Evolutionary conservation across 306 rosid species (phyloP).

Genomic region (Trifolium fragiferum): DNA sequence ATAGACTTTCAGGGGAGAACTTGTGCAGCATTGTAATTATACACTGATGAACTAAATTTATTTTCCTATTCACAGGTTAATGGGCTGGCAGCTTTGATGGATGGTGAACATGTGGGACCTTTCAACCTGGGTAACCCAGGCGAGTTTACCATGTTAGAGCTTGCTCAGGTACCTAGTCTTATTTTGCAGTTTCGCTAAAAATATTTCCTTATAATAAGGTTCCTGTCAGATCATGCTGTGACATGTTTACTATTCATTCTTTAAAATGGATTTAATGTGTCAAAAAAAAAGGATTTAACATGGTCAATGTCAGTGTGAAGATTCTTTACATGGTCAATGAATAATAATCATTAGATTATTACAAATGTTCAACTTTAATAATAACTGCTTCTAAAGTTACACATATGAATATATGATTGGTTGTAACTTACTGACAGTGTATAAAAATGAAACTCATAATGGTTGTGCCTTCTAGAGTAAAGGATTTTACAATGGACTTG

Average conservation of each 20-base stretch:
- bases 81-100: conserved; percentile 89
- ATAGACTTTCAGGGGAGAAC: conserved; percentile 29
- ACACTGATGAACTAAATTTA: conserved; percentile 33
- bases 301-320: too few relatives aligned
- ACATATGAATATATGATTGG: too few relatives aligned
- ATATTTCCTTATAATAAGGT: conserved; percentile 19
- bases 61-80: conserved; percentile 63
- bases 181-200: conserved; percentile 6
- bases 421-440: too few relatives aligned
- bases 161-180: conserved; percentile 72
- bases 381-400: too few relatives aligned
- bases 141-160: conserved; percentile 97
- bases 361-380: too few relatives aligned
- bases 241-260: conserved; percentile 24
- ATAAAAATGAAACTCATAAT: not conserved
- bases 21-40: conserved; percentile 1
- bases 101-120: conserved; percentile 93
- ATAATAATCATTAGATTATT: too few relatives aligned
- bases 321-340: too few relatives aligned
- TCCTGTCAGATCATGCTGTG: not conserved
- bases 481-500: conserved; percentile 2
- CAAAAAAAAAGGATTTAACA: too few relatives aligned
- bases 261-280: not conserved
- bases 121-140: conserved; percentile 98
- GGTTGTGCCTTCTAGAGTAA: conserved; percentile 18